These are phyloP conservation scores for Thelonectria olida DNA, from an alignment of 2,329 filamentous ascomycete genomes.

Conservation along the genomic window DNA sequence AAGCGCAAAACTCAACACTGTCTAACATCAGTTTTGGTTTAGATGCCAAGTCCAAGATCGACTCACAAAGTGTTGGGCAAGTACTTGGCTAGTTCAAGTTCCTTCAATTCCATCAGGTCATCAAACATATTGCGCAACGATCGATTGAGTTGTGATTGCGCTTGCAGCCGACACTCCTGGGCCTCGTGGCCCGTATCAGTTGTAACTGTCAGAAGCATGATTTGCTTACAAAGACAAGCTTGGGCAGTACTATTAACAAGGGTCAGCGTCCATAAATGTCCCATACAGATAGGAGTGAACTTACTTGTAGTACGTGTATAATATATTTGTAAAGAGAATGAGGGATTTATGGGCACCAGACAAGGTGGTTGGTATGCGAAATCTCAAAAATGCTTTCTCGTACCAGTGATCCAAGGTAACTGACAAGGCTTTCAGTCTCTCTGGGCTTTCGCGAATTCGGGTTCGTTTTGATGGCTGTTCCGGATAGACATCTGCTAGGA, in stretches of 20 bases:
- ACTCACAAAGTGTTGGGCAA: conserved; percentile 22
- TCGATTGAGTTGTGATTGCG: not conserved
- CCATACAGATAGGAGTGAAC: not conserved
- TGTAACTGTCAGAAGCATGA: not conserved
- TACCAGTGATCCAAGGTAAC: conserved; percentile 12
- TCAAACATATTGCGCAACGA: conserved; percentile 5
- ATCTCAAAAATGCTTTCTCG: not conserved
- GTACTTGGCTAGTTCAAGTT: conserved; percentile 1
- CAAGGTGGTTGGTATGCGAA: not conserved
- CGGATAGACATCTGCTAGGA: too few species aligned
- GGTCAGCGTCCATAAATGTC: not conserved
- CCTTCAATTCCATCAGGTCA: not conserved
- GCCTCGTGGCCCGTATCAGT: not conserved
- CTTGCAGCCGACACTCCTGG: not conserved
- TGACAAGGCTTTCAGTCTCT: not conserved
- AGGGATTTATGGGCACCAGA: conserved; percentile 3
- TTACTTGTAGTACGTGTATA: conserved; percentile 20
- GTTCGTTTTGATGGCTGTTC: too few species aligned
- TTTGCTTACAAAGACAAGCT: conserved; percentile 6
- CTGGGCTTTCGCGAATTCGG: too few species aligned
- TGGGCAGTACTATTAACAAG: conserved; percentile 1
- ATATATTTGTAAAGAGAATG: conserved; percentile 2
- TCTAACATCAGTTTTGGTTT: not conserved
- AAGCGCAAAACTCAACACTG: not conserved
- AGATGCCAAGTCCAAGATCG: not conserved